A percentile compares a stretch with the other conserved stretches of the same genome.
These are phyloP conservation scores for Plantago lanceolata DNA, from an alignment of 305 asterid genomes.

Conservation along the genomic window DNA sequence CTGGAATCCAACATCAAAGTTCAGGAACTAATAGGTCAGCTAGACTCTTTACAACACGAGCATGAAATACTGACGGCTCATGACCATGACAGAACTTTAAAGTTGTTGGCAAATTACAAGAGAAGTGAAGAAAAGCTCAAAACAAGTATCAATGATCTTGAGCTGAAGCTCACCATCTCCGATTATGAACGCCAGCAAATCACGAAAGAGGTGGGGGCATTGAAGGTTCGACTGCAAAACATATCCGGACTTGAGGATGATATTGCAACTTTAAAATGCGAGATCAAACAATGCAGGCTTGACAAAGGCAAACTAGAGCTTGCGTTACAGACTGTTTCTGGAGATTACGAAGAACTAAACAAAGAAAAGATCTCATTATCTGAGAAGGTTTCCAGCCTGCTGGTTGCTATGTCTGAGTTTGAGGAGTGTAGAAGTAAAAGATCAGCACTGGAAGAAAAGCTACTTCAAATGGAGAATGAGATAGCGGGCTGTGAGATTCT, in stretches of 20 bases:
- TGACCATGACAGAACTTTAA: conserved; percentile 50
- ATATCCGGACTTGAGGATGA: conserved; percentile 49
- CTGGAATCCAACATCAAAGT: conserved; percentile 37
- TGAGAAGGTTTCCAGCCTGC: conserved; percentile 40
- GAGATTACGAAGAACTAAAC: conserved; percentile 47
- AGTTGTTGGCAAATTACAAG: conserved; percentile 43
- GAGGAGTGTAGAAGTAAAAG: conserved; percentile 57
- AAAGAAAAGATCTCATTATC: conserved; percentile 43
- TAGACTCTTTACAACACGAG: conserved; percentile 35
- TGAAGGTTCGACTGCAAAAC: conserved; percentile 54
- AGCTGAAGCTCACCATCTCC: conserved; percentile 64
- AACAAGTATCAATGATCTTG: conserved; percentile 57
- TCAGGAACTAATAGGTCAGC: conserved; percentile 40
- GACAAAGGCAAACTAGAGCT: conserved; percentile 55
- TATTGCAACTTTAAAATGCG: conserved; percentile 38
- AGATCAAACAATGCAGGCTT: conserved; percentile 36
- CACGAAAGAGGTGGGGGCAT: conserved; percentile 39
- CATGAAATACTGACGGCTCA: conserved; percentile 33
- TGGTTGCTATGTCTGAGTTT: conserved; percentile 36
- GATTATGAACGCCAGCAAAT: conserved; percentile 65
- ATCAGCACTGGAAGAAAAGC: conserved; percentile 47
- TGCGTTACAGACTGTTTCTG: conserved; percentile 31
- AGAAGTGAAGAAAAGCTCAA: conserved; percentile 59
- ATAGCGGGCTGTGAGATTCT: conserved; percentile 42
- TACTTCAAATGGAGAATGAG: conserved; percentile 47